Evolutionary conservation across 2,329 filamentous ascomycete species (phyloP).

Genomic region (Calonectria fujianensis): DNA sequence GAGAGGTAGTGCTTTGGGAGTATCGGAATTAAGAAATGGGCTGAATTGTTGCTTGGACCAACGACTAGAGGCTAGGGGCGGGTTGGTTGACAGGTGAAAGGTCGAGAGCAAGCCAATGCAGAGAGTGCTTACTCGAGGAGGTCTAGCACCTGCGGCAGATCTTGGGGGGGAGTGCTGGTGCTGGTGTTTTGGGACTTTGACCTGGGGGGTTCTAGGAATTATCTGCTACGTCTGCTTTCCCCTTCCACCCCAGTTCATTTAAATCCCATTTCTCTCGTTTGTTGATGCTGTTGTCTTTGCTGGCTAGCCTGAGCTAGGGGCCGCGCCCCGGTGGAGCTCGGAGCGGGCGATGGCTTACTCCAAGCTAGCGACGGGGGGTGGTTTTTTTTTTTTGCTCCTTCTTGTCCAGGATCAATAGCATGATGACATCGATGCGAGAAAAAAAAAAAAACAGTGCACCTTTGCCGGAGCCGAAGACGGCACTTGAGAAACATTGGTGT

Average conservation of each 20-base stretch:
- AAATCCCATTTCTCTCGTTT: conserved; percentile 19
- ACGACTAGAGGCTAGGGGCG: conserved; percentile 13
- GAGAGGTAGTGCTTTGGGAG: conserved; percentile 17
- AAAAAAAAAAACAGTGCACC: background rate
- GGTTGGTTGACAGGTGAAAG: conserved; percentile 23
- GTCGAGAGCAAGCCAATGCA: conserved; percentile 10
- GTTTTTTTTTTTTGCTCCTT: conserved; percentile 10
- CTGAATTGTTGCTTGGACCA: conserved; percentile 32
- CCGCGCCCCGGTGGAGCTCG: conserved; percentile 35
- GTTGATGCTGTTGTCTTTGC: conserved; percentile 31
- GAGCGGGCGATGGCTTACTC: conserved; percentile 35
- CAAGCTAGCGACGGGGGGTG: conserved; percentile 34
- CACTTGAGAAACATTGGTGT: conserved; percentile 18
- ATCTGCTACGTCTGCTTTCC: conserved; percentile 8
- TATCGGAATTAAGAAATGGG: conserved; percentile 28
- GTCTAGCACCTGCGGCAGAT: background rate
- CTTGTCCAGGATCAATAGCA: conserved; percentile 33
- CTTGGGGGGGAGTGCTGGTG: background rate
- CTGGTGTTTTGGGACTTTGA: conserved; percentile 6
- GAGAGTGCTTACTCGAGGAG: background rate
- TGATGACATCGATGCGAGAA: conserved; percentile 29
- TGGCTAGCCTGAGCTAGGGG: conserved; percentile 33
- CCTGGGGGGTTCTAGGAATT: background rate
- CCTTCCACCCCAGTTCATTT: conserved; percentile 18
- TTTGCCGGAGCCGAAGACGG: conserved; percentile 34